A percentile compares a stretch with the other conserved stretches of the same genome.
Evolutionary conservation across 345 rosid genomes (phyloP).

Genomic region (Lumnitzera littorea): DNA sequence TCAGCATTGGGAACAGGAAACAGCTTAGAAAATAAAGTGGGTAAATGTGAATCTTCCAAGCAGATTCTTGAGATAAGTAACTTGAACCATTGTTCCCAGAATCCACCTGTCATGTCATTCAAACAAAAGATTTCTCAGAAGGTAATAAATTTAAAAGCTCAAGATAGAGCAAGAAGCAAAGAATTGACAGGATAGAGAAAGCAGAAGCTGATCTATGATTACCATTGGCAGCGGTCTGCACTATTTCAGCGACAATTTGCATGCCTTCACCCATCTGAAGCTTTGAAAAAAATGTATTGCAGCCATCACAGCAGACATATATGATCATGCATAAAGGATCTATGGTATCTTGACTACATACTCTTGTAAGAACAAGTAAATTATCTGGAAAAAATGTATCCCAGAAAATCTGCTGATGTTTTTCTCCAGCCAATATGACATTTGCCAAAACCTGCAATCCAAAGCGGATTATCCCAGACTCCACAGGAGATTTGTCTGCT

Average conservation of each 20-base stretch:
- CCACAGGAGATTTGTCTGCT: conserved; percentile 16
- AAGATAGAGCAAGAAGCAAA: conserved; percentile 3
- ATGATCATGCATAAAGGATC: conserved; percentile 78
- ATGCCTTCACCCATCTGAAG: conserved; percentile 44
- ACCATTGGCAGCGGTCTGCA: conserved; percentile 35
- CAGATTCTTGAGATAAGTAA: conserved; percentile 59
- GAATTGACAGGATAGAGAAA: not conserved
- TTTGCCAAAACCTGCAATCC: conserved; percentile 67
- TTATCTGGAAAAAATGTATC: conserved; percentile 35
- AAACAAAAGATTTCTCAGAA: not conserved
- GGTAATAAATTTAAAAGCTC: not conserved
- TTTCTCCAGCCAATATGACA: conserved; percentile 54
- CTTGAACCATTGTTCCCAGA: conserved; percentile 71
- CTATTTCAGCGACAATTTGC: conserved; percentile 31
- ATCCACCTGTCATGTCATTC: conserved; percentile 44
- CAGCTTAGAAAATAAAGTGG: conserved; percentile 33
- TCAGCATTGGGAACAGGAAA: conserved; percentile 8
- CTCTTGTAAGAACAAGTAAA: conserved; percentile 36
- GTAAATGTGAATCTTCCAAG: conserved; percentile 45
- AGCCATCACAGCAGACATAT: conserved; percentile 56
- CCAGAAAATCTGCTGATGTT: conserved; percentile 60
- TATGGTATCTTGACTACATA: conserved; percentile 36
- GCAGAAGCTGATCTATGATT: conserved; percentile 23
- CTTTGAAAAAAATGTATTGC: conserved; percentile 22
- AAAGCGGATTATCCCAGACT: conserved; percentile 33